Evolutionary conservation across 2,329 filamentous ascomycete genomes (phyloP).

Genomic region (Polytolypa hystricis): DNA sequence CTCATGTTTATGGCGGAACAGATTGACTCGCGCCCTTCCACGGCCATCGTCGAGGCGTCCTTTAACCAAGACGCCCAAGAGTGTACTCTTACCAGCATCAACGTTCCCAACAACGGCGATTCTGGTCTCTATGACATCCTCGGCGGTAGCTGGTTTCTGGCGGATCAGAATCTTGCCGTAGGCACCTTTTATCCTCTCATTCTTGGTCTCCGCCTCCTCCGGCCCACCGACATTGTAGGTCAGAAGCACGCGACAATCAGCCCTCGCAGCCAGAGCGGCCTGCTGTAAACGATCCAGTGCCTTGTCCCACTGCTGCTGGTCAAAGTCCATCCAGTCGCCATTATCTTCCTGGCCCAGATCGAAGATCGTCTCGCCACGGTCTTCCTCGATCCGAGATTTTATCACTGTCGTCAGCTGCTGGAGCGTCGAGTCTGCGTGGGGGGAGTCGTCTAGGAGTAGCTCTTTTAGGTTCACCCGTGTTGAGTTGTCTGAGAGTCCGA

Average conservation of each 20-base stretch:
- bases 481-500: conserved; percentile 57
- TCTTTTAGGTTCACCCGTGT: conserved; percentile 57
- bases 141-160: conserved; percentile 58
- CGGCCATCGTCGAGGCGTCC: conserved; percentile 89
- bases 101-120: conserved; percentile 98
- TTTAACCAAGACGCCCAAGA: conserved; percentile 91
- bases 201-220: conserved; percentile 55
- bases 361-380: conserved; percentile 79
- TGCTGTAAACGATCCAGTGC: conserved; percentile 56
- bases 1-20: conserved; percentile 97
- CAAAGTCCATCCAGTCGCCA: conserved; percentile 72
- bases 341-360: conserved; percentile 87
- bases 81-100: conserved; percentile 92
- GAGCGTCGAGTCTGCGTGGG: conserved; percentile 48
- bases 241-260: conserved; percentile 70
- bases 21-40: conserved; percentile 84
- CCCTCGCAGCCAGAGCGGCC: conserved; percentile 54
- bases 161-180: conserved; percentile 82
- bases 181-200: conserved; percentile 58
- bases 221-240: conserved; percentile 82
- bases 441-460: conserved; percentile 52
- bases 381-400: conserved; percentile 61
- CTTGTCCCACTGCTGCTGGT: conserved; percentile 60
- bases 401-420: conserved; percentile 56
- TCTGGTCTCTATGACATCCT: conserved; percentile 87